phyloP scores from a whole-genome alignment of 345 rosid genomes.

The Nephelium lappaceum region DNA sequence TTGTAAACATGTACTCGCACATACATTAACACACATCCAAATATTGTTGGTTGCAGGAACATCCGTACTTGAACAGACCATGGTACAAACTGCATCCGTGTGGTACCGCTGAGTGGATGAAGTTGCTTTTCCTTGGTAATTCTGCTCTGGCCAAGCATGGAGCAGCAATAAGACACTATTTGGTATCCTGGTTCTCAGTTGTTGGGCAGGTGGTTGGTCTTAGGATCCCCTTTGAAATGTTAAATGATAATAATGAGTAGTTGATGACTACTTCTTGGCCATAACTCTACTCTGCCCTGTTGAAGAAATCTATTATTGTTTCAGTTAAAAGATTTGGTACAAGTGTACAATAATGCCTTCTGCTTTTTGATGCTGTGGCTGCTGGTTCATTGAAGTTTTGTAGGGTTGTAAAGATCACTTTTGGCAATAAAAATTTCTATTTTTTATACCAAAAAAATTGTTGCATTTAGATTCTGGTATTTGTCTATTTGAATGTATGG shows the following conservation, averaged over 20 bases:
- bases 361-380: no score
- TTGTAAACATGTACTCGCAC: neutral
- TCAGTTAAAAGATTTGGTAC: neutral
- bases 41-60: conserved; percentile 56
- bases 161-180: conserved; percentile 42
- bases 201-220: conserved; percentile 85
- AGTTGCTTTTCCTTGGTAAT: conserved; percentile 58
- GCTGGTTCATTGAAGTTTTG: neutral
- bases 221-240: conserved; percentile 49
- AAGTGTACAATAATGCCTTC: neutral
- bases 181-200: conserved; percentile 85
- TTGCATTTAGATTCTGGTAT: no score
- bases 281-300: neutral
- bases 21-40: neutral
- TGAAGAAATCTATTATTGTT: neutral
- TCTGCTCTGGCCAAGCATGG: conserved; percentile 24
- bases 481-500: neutral
- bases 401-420: neutral
- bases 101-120: conserved; percentile 84
- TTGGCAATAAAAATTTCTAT: neutral
- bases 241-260: conserved; percentile 15
- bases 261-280: neutral
- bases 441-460: neutral
- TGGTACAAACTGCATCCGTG: conserved; percentile 98
- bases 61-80: conserved; percentile 80